phyloP scores from a whole-genome alignment of 164 flowering plant genomes.

The Stephania japonica region DNA sequence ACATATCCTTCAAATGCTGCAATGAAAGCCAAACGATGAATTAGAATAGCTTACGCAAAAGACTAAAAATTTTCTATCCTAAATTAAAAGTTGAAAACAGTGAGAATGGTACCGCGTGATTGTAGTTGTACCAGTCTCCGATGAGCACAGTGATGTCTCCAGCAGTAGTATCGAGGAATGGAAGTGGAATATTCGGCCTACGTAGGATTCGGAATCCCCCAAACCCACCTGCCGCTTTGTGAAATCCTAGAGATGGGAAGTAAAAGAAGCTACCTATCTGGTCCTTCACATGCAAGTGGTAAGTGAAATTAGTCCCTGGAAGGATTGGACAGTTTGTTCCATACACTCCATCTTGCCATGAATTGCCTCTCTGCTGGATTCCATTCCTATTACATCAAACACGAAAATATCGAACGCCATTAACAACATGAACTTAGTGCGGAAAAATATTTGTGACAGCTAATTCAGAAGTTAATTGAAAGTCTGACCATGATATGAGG shows the following conservation, averaged over 20 bases:
- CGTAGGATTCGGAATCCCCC: constrained; percentile 67
- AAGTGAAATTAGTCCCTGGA: constrained; percentile 77
- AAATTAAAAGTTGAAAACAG: neutral
- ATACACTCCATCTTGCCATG: constrained; percentile 72
- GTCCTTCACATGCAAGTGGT: constrained; percentile 69
- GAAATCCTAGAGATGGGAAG: constrained; percentile 74
- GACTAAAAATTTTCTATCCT: neutral
- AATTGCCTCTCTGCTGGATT: constrained; percentile 73
- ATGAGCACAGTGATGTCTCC: constrained; percentile 65
- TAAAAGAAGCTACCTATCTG: constrained; percentile 84
- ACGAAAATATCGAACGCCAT: too few species aligned
- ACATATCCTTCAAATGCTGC: constrained; percentile 39
- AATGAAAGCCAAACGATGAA: neutral
- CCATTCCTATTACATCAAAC: constrained; percentile 50
- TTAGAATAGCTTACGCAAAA: neutral
- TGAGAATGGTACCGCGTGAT: constrained; percentile 40
- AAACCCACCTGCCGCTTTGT: constrained; percentile 82
- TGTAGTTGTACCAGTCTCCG: constrained; percentile 68
- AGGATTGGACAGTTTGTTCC: constrained; percentile 93
- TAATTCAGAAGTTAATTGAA: neutral
- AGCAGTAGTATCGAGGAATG: constrained; percentile 67
- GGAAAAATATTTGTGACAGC: neutral
- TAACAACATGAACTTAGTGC: neutral
- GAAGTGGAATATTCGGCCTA: constrained; percentile 51
- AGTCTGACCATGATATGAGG: constrained; percentile 65